These are phyloP conservation scores for Coemansia sp. DNA, from an alignment of 192 early-diverging fungal genomes.

Conservation along the genomic window DNA sequence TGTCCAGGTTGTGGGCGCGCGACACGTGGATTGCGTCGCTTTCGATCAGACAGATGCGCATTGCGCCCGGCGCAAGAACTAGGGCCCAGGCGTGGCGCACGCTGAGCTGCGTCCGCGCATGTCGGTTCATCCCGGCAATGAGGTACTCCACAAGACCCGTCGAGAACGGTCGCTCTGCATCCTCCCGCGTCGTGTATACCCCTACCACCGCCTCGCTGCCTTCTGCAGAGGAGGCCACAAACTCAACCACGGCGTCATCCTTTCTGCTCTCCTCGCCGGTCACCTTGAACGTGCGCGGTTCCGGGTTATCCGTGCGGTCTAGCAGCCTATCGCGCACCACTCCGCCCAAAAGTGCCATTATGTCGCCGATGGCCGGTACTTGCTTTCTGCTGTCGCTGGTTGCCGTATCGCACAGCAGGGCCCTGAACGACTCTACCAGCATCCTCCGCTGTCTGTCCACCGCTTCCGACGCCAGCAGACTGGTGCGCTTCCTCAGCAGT, in stretches of 20 bases:
- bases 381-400: not conserved
- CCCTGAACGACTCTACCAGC: slow-evolving; percentile 13
- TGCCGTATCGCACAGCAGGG: slow-evolving; percentile 14
- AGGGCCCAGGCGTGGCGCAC: slow-evolving; percentile 41
- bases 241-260: slow-evolving; percentile 26
- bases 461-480: slow-evolving; percentile 15
- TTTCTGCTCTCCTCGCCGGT: not conserved
- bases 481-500: slow-evolving; percentile 22
- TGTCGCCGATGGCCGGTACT: slow-evolving; percentile 2
- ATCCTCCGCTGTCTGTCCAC: slow-evolving; percentile 18
- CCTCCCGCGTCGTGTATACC: slow-evolving; percentile 16
- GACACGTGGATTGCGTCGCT: slow-evolving; percentile 46
- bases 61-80: slow-evolving; percentile 18
- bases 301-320: not conserved
- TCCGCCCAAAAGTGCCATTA: slow-evolving; percentile 15
- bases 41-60: slow-evolving; percentile 42
- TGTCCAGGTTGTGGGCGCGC: slow-evolving; percentile 6
- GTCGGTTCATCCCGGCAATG: slow-evolving; percentile 32
- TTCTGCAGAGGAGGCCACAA: slow-evolving; percentile 7
- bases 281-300: slow-evolving; percentile 10
- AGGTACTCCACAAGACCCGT: slow-evolving; percentile 42
- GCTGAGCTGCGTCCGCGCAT: slow-evolving; percentile 19
- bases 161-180: slow-evolving; percentile 37
- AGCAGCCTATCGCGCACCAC: slow-evolving; percentile 26
- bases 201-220: slow-evolving; percentile 26